Base-by-base conservation (phyloP, 139 green algal genomes). In the Micromonas commoda region DNA sequence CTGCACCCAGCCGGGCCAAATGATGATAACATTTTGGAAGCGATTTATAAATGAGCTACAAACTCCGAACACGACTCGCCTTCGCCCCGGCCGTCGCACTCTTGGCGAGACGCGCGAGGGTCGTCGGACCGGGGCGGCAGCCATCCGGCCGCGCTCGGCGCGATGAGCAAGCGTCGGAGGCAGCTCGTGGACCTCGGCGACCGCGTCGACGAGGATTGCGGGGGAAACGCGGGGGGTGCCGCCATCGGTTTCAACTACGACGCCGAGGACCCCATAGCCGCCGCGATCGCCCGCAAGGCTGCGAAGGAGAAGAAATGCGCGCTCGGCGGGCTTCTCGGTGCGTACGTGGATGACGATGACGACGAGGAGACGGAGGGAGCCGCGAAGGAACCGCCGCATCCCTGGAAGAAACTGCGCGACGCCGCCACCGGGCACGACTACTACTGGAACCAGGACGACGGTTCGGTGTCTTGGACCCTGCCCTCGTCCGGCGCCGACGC, bases 361-460 rank as follows among this genome's bases (percentile, higher is more conserved):
- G 61, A 68, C 26, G 61, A 68, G 16, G 61, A 35, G 9, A 20
- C 5, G 4, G 26, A 68, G 4, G 61, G 61, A 13, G 75, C 80
- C 52, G 87, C 90, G 72, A 81, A 86, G 28, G 82, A 76, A 2
- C 63, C 90, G 35, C 87, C 87, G 34, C 45, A 52, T 16, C 71
- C 71, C 1, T 91, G 87, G 87, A 52, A 83, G 39, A 57, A 29
- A 2, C 71, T 94, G 6, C 85, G 80, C 52, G 89, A 94, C 63
- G 80, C 86, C 0, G 60, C 45, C 0, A 84, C 68, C 3, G 64
- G 80, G 0, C 52, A 86, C 19, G 85, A 78, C 37, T 96, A 96
- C 78, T 96, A 95, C 81, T 96, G 91, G 91, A 92, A 96, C 81
- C 81, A 83, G 20, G 81, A 81, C 0, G 91, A 88, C 13, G 91